These are phyloP conservation scores for Botryotinia convoluta DNA, from an alignment of 2,329 filamentous ascomycete species.

Conservation along the genomic window DNA sequence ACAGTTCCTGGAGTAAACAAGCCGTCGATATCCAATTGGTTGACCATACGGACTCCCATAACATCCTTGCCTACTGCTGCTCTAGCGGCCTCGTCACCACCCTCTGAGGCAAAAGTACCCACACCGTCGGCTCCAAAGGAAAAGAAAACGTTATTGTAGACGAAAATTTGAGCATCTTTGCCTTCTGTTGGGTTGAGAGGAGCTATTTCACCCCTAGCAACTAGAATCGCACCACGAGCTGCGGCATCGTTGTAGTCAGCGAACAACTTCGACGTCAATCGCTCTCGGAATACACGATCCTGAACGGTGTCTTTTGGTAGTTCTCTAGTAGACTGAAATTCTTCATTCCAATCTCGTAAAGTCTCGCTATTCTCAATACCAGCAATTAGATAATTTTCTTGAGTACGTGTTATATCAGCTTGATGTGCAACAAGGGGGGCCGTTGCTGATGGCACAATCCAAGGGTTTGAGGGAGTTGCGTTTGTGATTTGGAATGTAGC, in stretches of 20 bases:
- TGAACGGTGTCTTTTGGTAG: conserved; percentile 91
- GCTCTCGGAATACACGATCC: conserved; percentile 92
- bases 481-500: conserved; percentile 96
- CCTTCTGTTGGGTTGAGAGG: conserved; percentile 93
- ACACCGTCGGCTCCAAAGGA: conserved; percentile 97
- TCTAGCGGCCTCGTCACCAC: conserved; percentile 91
- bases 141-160: conserved; percentile 99
- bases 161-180: conserved; percentile 93
- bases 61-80: conserved; percentile 98
- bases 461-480: conserved; percentile 85
- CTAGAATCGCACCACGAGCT: conserved; percentile 83
- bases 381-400: conserved; percentile 86
- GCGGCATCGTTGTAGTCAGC: conserved; percentile 98
- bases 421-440: conserved; percentile 68
- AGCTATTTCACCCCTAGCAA: conserved; percentile 87
- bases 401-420: conserved; percentile 81
- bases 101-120: conserved; percentile 93
- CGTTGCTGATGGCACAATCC: conserved; percentile 73
- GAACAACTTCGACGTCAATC: conserved; percentile 91
- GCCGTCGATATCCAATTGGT: conserved; percentile 92
- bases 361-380: conserved; percentile 94
- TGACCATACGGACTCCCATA: conserved; percentile 87
- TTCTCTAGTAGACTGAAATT: conserved; percentile 95
- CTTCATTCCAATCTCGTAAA: conserved; percentile 96
- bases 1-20: conserved; percentile 95